These are phyloP conservation scores for Pleomassaria siparia DNA, from an alignment of 2,329 filamentous ascomycete genomes.

Conservation along the genomic window DNA sequence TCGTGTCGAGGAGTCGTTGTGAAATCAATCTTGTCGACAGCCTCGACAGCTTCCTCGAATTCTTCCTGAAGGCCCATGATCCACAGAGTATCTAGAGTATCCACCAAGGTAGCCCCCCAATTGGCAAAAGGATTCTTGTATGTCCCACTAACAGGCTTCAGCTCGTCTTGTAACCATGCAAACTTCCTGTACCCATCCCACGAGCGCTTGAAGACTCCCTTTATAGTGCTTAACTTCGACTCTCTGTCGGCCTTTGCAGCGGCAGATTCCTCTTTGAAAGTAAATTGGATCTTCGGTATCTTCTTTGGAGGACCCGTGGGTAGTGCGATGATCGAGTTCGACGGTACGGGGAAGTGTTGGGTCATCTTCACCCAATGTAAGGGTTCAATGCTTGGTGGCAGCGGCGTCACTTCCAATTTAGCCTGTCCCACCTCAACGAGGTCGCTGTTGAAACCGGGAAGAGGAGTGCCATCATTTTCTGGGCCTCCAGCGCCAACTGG, in stretches of 20 bases:
- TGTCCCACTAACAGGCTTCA: slow-evolving; percentile 69
- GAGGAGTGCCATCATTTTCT: slow-evolving; percentile 5
- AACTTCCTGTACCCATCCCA: slow-evolving; percentile 80
- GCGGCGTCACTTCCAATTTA: slow-evolving; percentile 26
- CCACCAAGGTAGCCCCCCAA: slow-evolving; percentile 86
- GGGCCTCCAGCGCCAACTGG: slow-evolving; percentile 7
- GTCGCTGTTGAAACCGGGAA: slow-evolving; percentile 10
- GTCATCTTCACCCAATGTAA: slow-evolving; percentile 73
- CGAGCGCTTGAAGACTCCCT: slow-evolving; percentile 71
- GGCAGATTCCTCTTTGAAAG: slow-evolving; percentile 65
- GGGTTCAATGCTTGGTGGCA: slow-evolving; percentile 22
- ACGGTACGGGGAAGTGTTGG: slow-evolving; percentile 76
- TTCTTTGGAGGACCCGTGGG: slow-evolving; percentile 69
- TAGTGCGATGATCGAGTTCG: slow-evolving; percentile 70
- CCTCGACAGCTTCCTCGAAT: slow-evolving; percentile 64
- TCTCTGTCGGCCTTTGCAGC: slow-evolving; percentile 58
- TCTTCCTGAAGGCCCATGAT: slow-evolving; percentile 68
- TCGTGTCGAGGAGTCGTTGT: slow-evolving; percentile 51
- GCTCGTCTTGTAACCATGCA: slow-evolving; percentile 86
- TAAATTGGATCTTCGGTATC: slow-evolving; percentile 76
- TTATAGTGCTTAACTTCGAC: slow-evolving; percentile 67
- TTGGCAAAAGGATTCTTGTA: slow-evolving; percentile 83
- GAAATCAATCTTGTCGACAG: slow-evolving; percentile 63
- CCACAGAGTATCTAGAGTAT: slow-evolving; percentile 72
- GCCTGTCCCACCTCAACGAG: slow-evolving; percentile 33